Base-by-base conservation (phyloP, 345 rosid species). In the Microthlaspi erraticum region DNA sequence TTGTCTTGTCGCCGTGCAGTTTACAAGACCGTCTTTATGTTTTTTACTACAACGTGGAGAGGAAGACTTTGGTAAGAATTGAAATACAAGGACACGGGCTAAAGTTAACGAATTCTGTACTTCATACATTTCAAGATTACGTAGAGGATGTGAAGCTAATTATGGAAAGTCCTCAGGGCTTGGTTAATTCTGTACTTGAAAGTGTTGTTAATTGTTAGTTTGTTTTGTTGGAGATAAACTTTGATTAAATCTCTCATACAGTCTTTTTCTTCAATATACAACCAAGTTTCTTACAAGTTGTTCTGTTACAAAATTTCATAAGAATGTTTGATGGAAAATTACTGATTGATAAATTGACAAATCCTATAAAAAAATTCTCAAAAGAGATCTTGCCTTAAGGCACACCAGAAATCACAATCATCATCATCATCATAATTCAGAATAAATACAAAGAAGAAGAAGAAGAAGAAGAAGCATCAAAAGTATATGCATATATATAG, bases 401-500 rank as follows among this genome's bases (percentile, higher is more conserved):
- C 61, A 66, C 45, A 72, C 38, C 8, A 66, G 11, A 53, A 36
- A 61, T 34, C 46, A 72, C 20, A 72, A 52, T 34, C 46, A 42
- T 54, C 41, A 23, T 23, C 26, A 46, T 51, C 49, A 55, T 38
- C 43, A 61, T 13, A 42, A 32, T 53, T 19, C 58, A 41, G 13
- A 59, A 49, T 68, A 55, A 60, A 56, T 19, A 29, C 56, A 72
- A 52, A 55, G 41, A 33, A 55, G 60, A 10, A 41, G 58, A 18
- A 52, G 72, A 51, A 55, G 13, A 4, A 37, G 44, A 9, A 37
- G 52, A n/a, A n/a, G 48, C 45, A 64, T 55, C 29, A 73, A 18
- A 62, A 10, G 56, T 69, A 64, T 64, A 72, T 64, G 50, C 64
- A 54, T 44, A 51, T 16, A 44, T 31, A 45, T 19, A 42, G 12